phyloP scores from a whole-genome alignment of 176 grass and related monocot species.

The Typha latifolia region DNA sequence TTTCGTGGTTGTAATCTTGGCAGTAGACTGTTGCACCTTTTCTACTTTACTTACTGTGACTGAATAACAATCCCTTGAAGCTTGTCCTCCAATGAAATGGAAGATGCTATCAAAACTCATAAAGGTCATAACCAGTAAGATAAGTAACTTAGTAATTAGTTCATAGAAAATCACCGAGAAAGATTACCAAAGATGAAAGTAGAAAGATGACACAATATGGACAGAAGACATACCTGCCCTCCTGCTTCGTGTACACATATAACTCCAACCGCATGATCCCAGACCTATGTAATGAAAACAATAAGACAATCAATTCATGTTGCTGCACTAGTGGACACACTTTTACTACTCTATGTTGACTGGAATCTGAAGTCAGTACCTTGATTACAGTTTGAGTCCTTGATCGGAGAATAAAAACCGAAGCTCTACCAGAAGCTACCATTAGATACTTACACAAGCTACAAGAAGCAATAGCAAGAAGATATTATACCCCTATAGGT shows the following conservation, averaged over 20 bases:
- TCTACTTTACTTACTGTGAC: too few relatives aligned
- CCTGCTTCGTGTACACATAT: constrained; percentile 88
- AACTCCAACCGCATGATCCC: constrained; percentile 89
- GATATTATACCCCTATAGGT: background rate
- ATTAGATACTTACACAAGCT: constrained; percentile 93
- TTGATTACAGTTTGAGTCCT: constrained; percentile 68
- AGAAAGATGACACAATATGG: background rate
- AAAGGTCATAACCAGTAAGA: too few relatives aligned
- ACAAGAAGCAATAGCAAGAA: constrained; percentile 18
- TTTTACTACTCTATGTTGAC: background rate
- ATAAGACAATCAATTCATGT: constrained; percentile 14
- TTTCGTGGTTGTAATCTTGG: too few relatives aligned
- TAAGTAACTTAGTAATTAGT: background rate
- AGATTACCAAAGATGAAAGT: background rate
- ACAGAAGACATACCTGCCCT: constrained; percentile 38
- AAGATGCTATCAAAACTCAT: too few relatives aligned
- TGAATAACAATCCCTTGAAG: too few relatives aligned
- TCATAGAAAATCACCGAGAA: background rate
- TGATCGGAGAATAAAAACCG: constrained; percentile 56
- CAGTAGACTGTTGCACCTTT: too few relatives aligned
- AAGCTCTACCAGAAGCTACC: constrained; percentile 77
- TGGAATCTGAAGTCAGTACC: constrained; percentile 38
- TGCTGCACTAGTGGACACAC: background rate
- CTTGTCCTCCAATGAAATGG: too few relatives aligned
- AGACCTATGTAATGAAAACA: constrained; percentile 30